These are phyloP conservation scores for Fusarium oxysporum DNA, from an alignment of 2,329 filamentous ascomycete genomes.

Conservation along the genomic window DNA sequence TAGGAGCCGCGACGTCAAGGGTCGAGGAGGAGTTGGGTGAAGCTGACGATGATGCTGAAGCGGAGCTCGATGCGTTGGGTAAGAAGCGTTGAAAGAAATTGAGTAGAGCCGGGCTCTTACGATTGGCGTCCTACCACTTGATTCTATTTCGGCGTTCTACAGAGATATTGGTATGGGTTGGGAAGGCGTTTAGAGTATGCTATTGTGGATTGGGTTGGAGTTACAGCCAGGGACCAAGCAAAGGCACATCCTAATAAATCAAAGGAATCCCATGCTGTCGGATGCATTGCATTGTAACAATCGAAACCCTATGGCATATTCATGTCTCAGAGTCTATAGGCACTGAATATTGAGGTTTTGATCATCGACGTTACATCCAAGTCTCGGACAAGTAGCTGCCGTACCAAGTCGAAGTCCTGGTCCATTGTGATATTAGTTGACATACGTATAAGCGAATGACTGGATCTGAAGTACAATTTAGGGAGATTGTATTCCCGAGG, in stretches of 20 bases:
- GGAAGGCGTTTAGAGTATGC: constrained; percentile 20
- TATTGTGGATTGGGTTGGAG: constrained; percentile 11
- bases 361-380: background rate
- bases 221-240: constrained; percentile 3
- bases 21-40: constrained; percentile 65
- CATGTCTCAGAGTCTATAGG: background rate
- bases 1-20: constrained; percentile 31
- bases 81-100: constrained; percentile 50
- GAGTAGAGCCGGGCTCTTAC: background rate
- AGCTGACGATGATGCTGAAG: constrained; percentile 63
- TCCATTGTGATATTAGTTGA: background rate
- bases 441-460: background rate
- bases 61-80: constrained; percentile 54
- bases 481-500: background rate
- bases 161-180: constrained; percentile 3
- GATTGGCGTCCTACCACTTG: background rate
- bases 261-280: background rate
- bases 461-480: background rate
- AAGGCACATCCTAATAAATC: background rate
- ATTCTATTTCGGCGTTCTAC: constrained; percentile 5
- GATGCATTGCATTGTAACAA: background rate
- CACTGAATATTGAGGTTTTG: background rate
- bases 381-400: background rate
- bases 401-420: background rate
- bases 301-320: background rate